A percentile compares a stretch with the other conserved stretches of the same genome.
Evolutionary conservation across 306 rosid genomes (phyloP).

Genomic region (Vicia faba): DNA sequence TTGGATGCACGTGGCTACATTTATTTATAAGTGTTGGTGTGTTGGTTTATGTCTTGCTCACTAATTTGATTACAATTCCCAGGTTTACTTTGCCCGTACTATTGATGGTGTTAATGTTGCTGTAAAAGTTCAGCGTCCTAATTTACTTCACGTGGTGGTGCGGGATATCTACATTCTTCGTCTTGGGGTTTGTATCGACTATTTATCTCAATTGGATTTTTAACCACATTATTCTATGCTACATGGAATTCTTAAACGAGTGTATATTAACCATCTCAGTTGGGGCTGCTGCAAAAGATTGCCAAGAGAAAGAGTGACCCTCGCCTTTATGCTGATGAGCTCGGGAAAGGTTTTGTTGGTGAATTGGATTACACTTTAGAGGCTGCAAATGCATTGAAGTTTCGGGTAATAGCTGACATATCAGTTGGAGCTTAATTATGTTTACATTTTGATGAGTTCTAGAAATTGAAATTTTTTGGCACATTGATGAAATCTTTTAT

Average conservation of each 20-base stretch:
- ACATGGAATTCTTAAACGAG: conserved; percentile 34
- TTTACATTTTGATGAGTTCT: conserved; percentile 29
- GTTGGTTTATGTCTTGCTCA: conserved; percentile 29
- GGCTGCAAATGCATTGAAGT: conserved; percentile 85
- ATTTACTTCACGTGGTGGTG: conserved; percentile 83
- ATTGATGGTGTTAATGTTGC: conserved; percentile 77
- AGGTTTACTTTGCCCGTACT: conserved; percentile 80
- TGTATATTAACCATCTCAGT: conserved; percentile 54
- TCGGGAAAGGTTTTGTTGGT: conserved; percentile 87
- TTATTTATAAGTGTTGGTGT: conserved; percentile 4
- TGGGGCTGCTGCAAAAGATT: conserved; percentile 80
- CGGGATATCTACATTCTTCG: conserved; percentile 95
- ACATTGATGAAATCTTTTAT: conserved; percentile 13
- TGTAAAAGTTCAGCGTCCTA: conserved; percentile 93
- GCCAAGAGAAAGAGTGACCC: conserved; percentile 88
- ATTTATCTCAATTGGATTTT: conserved; percentile 8
- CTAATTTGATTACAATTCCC: conserved; percentile 36
- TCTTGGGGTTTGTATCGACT: conserved; percentile 79
- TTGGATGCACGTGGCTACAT: conserved; percentile 25
- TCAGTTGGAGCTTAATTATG: conserved; percentile 23
- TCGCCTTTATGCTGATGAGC: conserved; percentile 94
- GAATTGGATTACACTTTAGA: conserved; percentile 87
- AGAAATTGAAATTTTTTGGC: conserved; percentile 11
- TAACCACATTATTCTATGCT: conserved; percentile 20
- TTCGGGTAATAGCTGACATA: conserved; percentile 60